phyloP scores from a whole-genome alignment of 805 yeast genomes.

The Cyberlindnera mycetangii region DNA sequence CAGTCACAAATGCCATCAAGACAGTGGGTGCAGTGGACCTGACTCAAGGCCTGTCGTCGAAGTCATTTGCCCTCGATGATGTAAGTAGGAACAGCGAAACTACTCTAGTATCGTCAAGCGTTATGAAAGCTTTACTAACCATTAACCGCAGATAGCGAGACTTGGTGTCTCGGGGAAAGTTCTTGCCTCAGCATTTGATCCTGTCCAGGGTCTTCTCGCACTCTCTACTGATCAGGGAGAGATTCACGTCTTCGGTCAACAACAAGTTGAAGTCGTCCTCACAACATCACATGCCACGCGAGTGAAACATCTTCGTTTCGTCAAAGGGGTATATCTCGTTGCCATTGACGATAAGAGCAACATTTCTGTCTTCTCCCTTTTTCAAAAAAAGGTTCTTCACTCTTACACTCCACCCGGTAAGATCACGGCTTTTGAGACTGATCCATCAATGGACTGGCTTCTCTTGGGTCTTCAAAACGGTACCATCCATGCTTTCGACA shows the following conservation, averaged over 20 bases:
- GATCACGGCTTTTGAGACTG: slow-evolving; percentile 69
- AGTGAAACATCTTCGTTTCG: slow-evolving; percentile 57
- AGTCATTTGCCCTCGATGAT: slow-evolving; percentile 32
- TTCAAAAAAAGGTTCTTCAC: slow-evolving; percentile 56
- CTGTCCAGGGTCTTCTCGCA: slow-evolving; percentile 83
- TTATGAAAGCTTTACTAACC: neutral
- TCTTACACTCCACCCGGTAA: slow-evolving; percentile 61
- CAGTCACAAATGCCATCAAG: slow-evolving; percentile 33
- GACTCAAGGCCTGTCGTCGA: slow-evolving; percentile 30
- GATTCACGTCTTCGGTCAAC: slow-evolving; percentile 80
- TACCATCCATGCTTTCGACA: slow-evolving; percentile 64
- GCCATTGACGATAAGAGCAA: slow-evolving; percentile 62
- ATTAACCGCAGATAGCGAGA: slow-evolving; percentile 21
- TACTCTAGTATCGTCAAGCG: too few relatives aligned
- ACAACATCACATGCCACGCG: slow-evolving; percentile 47
- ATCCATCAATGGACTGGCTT: slow-evolving; percentile 88
- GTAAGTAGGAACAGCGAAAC: slow-evolving; percentile 23
- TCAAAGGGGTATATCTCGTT: slow-evolving; percentile 79
- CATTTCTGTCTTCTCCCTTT: slow-evolving; percentile 68
- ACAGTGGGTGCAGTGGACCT: slow-evolving; percentile 29
- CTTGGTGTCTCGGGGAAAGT: slow-evolving; percentile 68
- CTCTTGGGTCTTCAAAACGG: slow-evolving; percentile 81
- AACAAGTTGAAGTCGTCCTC: slow-evolving; percentile 69
- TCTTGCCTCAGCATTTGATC: slow-evolving; percentile 74
- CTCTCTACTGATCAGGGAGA: slow-evolving; percentile 69